Evolutionary conservation across 768 basidiomycete genomes (phyloP), one percentile per base, ranked within the genome.

Genomic region (Suillus clintonianus): DNA sequence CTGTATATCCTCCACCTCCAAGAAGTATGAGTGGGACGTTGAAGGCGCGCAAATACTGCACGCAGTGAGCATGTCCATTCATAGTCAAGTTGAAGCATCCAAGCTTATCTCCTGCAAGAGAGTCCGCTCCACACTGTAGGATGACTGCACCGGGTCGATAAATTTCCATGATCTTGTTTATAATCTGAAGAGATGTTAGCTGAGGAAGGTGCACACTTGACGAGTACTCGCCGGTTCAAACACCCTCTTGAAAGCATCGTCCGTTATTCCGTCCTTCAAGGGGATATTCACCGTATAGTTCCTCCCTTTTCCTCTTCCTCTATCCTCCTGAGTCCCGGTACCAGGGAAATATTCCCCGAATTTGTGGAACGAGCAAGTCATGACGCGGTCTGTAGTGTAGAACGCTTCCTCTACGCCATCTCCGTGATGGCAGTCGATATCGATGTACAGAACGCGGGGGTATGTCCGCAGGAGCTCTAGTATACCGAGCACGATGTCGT

Each of bases 401-500:
- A 99, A 98, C 3, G 97, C 97, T 73, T 99, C 97, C 70, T 99
- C 97, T 39, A 99, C 97, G 15, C 97, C 97, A 73, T 99, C 97
- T 19, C 97, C 97, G 75, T 99, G 97, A 74, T 99, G 97, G 58
- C 95, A 95, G 76, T 99, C 97, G 64, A 99, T 95, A 78, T 99
- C 97, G 76, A 99, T 90, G 74, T 99, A 99, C 36, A 99, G 80
- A 17, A 99, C 97, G 60, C 97, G 89, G 3, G 92, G 83, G 71
- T 88, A 87, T 61, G 82, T 86, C 68, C 95, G 86, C n/a, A 97
- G 80, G 9, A 99, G 88, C 75, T 97, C 97, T 55, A 99, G 84
- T 43, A 97, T 97, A 50, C 89, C 91, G 30, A 99, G 88, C 1
- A 97, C 95, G 73, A 98, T 99, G 76, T 96, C 93, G 76, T 99